Evolutionary conservation across 441 rosid genomes (phyloP), one percentile per base, ranked within the genome.

Genomic region (Jatropha multifida): DNA sequence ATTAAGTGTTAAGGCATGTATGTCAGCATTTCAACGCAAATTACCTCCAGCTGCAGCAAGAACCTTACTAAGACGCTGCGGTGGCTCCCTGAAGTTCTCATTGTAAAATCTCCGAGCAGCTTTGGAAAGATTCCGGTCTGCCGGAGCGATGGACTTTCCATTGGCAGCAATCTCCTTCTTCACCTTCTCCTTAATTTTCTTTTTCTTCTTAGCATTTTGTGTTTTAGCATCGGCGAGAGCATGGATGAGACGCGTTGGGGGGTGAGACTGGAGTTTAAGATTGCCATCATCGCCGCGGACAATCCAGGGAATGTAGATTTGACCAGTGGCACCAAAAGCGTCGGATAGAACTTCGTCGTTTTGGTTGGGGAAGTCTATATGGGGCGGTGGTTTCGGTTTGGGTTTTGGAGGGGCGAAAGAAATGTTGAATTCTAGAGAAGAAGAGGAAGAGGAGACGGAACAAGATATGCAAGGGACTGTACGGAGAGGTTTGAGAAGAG

Each of bases 11-110:
- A 49, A 38, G 7, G 32, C 3, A 62, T 14, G 15, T 15, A 51
- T 23, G 64, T n/a, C 2, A 63, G 37, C 20, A 7, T 17, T 62
- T 37, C 41, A 3, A 7, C 12, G 54, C 17, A 41, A 42, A 70
- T 44, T 86, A 94, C 98, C 99, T 88, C 99, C 98, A 68, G 97
- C 90, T 73, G 98, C 91, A 51, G 97, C 97, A 20, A 95, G 94
- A 75, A 95, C 94, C 78, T 95, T 95, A 81, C 98, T 86, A 63
- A 95, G 84, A 51, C 98, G 90, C 82, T 92, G 94, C 32, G 97
- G 87, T 5, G 77, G 82, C 17, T 90, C 91, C 74, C 88, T 83
- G 65, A 93, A 88, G 61, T 90, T 86, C 69, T 92, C 94, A 74
- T 95, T 95, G 79, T 93, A 93, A 74, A 84, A 91, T 82, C 96